Evolutionary conservation across 768 basidiomycete genomes (phyloP), one percentile per base, ranked within the genome.

Genomic region (Tulasnella calospora): DNA sequence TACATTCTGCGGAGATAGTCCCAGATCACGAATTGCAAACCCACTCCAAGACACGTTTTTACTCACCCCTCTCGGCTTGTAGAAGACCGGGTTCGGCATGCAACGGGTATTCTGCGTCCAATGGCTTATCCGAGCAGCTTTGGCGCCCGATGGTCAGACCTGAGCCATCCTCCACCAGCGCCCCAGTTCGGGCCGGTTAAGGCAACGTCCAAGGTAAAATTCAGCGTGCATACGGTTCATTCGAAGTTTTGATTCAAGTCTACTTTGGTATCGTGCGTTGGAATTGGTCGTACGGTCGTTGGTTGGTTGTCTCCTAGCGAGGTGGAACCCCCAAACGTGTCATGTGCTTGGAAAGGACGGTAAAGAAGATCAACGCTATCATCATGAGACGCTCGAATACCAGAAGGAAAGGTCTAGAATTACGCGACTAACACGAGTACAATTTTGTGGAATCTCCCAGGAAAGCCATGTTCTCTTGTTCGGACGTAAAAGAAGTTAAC

Each of bases 401-500:
- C 71, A 72, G 21, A 40, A 38, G 71, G 44, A 72, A 72, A 40
- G 71, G 23, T 72, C 71, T 30, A 72, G 71, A 72, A 40, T 72
- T 41, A 46, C 38, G 36, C 71, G 36, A 27, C 30, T 13, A 72
- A 72, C 61, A 67, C 61, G 61, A 67, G 61, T 13, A 35, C 61
- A 67, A 35, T 5, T 67, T 67, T 67, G 61, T 67, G 12, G 30
- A 67, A 67, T 30, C 23, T 67, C 61, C 61, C 61, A 67, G 61
- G 61, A 19, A 35, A 67, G 12, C 33, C 61, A 27, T 67, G 61
- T 27, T 57, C 15, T 30, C 27, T 67, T 67, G 33, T 33, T 51
- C n/a, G 44, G 51, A 88, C 88, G 86, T 87, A 89, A 89, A 86
- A 86, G 85, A 85, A 46, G 38, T 30, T 13, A 46, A 47, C 77